phyloP scores from a whole-genome alignment of 2,329 filamentous ascomycete genomes.

The Fonsecaea multimorphosa region DNA sequence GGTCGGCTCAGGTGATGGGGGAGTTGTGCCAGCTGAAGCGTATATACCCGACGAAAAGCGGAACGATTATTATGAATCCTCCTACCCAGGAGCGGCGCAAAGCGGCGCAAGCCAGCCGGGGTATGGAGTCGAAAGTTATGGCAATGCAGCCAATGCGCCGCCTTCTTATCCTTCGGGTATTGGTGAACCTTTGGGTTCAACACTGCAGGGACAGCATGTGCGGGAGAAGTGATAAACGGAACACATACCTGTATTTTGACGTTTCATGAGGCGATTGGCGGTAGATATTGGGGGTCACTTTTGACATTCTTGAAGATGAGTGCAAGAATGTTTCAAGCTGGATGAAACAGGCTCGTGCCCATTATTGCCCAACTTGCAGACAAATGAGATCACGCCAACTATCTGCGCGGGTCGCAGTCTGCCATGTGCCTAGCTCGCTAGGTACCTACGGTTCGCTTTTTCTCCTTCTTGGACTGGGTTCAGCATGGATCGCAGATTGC shows the following conservation, averaged over 20 bases:
- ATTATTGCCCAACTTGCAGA: background rate
- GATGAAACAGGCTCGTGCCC: constrained; percentile 10
- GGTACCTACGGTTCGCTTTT: background rate
- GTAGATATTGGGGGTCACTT: background rate
- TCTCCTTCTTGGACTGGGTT: background rate
- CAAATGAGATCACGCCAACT: constrained; percentile 14
- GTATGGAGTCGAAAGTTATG: constrained; percentile 37
- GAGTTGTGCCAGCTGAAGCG: constrained; percentile 43
- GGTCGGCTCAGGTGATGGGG: constrained; percentile 55
- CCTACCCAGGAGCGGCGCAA: constrained; percentile 29
- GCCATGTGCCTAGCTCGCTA: no score
- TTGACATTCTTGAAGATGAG: background rate
- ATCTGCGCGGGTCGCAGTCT: background rate
- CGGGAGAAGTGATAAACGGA: constrained; percentile 35
- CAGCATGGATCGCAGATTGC: constrained; percentile 13
- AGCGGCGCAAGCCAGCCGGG: constrained; percentile 26
- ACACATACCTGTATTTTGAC: constrained; percentile 2
- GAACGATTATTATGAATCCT: constrained; percentile 24
- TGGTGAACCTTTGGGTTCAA: constrained; percentile 41
- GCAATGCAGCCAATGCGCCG: constrained; percentile 34
- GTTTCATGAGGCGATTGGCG: constrained; percentile 7
- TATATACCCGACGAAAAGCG: constrained; percentile 30
- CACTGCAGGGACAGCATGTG: constrained; percentile 38
- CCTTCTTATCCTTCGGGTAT: constrained; percentile 38
- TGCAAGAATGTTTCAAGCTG: constrained; percentile 12